Percentiles rank a stretch among this genome's conserved stretches.
Conservation (phyloP, 1,284 basidiomycete species). For the Sporisorium iseilematis-ciliati region DNA sequence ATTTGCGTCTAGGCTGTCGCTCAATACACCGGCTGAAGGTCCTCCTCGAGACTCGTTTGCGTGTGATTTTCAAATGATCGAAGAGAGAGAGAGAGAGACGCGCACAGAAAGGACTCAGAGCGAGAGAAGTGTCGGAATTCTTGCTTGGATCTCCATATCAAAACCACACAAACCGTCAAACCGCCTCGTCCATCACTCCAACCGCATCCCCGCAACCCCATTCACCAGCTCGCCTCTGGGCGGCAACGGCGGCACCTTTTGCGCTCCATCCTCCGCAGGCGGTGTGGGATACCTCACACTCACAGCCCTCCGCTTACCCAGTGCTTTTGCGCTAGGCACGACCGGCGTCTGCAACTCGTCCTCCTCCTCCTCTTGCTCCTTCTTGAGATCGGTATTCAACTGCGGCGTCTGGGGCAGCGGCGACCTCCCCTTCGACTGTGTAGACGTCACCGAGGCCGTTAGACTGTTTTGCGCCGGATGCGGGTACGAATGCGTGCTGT, state of each 20-base stretch:
- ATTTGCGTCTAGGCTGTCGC: too few species aligned
- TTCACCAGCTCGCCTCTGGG: neutral
- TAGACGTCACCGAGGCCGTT: slow-evolving; percentile 7
- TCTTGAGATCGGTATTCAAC: slow-evolving; percentile 14
- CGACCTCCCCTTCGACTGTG: slow-evolving; percentile 8
- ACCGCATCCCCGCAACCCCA: slow-evolving; percentile 12
- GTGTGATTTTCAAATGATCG: too few species aligned
- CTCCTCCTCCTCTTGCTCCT: slow-evolving; percentile 28
- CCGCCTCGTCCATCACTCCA: neutral
- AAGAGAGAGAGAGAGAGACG: too few species aligned
- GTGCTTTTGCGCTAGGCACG: slow-evolving; percentile 56
- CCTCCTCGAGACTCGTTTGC: too few species aligned
- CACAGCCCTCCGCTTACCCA: slow-evolving; percentile 59
- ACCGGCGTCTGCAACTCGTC: slow-evolving; percentile 52
- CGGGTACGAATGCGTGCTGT: slow-evolving; percentile 20
- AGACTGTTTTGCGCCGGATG: slow-evolving; percentile 1
- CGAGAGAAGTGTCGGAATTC: neutral
- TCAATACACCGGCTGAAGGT: too few species aligned
- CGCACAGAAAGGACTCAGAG: too few species aligned
- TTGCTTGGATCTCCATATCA: neutral
- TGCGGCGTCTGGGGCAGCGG: slow-evolving; percentile 21
- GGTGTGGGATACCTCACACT: slow-evolving; percentile 33
- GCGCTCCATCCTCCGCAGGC: slow-evolving; percentile 1
- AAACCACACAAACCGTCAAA: neutral
- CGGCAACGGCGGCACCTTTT: slow-evolving; percentile 12